Base-by-base conservation (phyloP, 495 filamentous ascomycete genomes). In the Choiromyces venosus region DNA sequence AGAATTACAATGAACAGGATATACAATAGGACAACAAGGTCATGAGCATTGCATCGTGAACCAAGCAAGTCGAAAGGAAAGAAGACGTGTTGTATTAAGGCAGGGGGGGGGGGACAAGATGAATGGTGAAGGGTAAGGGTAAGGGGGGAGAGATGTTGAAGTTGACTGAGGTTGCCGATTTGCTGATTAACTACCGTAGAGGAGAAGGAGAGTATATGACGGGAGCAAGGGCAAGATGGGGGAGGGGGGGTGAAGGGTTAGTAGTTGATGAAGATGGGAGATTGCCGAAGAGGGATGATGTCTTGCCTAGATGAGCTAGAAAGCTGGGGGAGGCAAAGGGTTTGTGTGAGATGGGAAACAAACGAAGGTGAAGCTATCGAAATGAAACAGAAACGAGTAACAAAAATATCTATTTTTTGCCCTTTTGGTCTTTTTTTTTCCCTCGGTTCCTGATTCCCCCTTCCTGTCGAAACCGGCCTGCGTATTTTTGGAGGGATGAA, bases 41-140 rank as follows among this genome's bases (percentile, higher is more conserved):
- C 78, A 80, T 80, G 56, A 77, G 75, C 74, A 77, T 77, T 42
- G 74, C 75, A 71, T 77, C 74, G 75, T 80, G 77, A 73, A 73
- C 69, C 67, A 38, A 71, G 44, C 68, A 68, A n/a, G 39, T 14
- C 25, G 33, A 68, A 68, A 40, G n/a, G 66, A 39, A 40, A 40
- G 21, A 40, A n/a, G 21, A 16, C 3, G 66, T 67, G 2, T 37
- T 67, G 33, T 37, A 37, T 37, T 68, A 40, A 40, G 36, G 36
- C 25, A 68, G 10, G 66, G 36, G 37, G 36, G 25, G 14, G n/a
- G n/a, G n/a, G 69, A 76, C 69, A 66, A 64, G 37, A 74, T n/a
- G 70, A 37, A 67, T 36, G 76, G 73, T 66, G 69, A 70, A 52
- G 65, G 64, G 69, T 35, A 61, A 71, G 66, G 71, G 71, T 66